Percentiles rank a stretch among this genome's conserved stretches.
Conservation (phyloP, 2,329 filamentous ascomycete species). For the Harringtonia aguacate region DNA sequence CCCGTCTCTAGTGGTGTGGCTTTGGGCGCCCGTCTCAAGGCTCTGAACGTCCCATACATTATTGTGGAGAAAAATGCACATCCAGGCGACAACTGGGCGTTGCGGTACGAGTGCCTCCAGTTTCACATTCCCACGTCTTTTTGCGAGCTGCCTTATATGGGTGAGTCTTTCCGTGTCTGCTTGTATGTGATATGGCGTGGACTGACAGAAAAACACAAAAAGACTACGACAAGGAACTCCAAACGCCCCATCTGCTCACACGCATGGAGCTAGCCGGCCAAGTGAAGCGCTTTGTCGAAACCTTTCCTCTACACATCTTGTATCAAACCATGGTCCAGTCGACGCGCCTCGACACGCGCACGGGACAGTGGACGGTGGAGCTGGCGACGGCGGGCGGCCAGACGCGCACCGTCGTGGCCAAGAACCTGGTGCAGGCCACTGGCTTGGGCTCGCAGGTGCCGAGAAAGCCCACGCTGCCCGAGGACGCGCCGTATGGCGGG, state of each 20-base stretch:
- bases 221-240: slow-evolving; percentile 4
- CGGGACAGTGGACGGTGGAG: neutral
- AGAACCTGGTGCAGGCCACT: slow-evolving; percentile 2
- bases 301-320: neutral
- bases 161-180: neutral
- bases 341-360: neutral
- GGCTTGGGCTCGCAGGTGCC: slow-evolving; percentile 3
- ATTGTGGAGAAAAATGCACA: slow-evolving; percentile 1
- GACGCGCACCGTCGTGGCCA: neutral
- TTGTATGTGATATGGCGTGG: neutral
- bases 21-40: slow-evolving; percentile 2
- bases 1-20: neutral
- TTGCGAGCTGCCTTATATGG: slow-evolving; percentile 2
- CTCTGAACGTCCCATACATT: neutral
- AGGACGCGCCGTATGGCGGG: neutral
- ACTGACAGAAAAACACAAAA: neutral
- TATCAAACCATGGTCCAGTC: slow-evolving; percentile 1
- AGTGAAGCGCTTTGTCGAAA: neutral
- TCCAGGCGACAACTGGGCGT: slow-evolving; percentile 3
- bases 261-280: neutral
- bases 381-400: neutral
- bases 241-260: slow-evolving; percentile 1
- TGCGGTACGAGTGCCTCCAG: slow-evolving; percentile 1
- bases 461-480: neutral
- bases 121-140: slow-evolving; percentile 2